Percentiles rank a stretch among this genome's conserved stretches.
Conservation (phyloP, 1,284 basidiomycete genomes). For the Melampsora larici-populina region DNA sequence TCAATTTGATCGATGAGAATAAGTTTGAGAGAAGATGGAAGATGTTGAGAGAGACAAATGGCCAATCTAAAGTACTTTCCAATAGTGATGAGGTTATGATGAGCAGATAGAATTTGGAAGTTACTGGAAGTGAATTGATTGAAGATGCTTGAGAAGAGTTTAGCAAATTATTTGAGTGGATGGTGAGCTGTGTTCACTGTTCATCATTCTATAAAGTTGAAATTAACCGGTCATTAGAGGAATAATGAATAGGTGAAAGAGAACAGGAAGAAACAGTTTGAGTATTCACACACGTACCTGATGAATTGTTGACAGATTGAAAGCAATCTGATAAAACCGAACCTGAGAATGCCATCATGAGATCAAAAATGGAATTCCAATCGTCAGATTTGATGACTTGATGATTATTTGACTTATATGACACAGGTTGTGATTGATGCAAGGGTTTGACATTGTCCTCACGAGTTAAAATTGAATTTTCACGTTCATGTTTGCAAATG, state of each 20-base stretch:
- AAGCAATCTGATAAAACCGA: slow-evolving; percentile 16
- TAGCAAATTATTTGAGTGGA: slow-evolving; percentile 23
- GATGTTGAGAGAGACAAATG: slow-evolving; percentile 53
- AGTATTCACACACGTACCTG: not conserved
- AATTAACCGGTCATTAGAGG: not conserved
- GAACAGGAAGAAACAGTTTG: not conserved
- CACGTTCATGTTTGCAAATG: too few species aligned
- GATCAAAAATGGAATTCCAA: slow-evolving; percentile 23
- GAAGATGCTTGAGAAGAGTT: too few species aligned
- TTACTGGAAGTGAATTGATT: too few species aligned
- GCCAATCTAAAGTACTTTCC: too few species aligned
- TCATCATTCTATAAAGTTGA: not conserved
- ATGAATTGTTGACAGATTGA: not conserved
- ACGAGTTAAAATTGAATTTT: too few species aligned
- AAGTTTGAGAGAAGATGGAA: slow-evolving; percentile 55
- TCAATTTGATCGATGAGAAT: slow-evolving; percentile 57
- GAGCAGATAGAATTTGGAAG: too few species aligned
- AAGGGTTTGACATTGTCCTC: not conserved
- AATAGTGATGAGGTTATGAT: too few species aligned
- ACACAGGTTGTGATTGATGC: not conserved
- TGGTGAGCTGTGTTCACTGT: not conserved
- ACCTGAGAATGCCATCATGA: slow-evolving; percentile 17
- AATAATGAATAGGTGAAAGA: not conserved
- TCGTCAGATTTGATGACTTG: slow-evolving; percentile 7
- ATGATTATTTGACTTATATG: not conserved